Evolutionary conservation across 805 yeast genomes (phyloP).

Genomic region (Saturnispora zaruensis): DNA sequence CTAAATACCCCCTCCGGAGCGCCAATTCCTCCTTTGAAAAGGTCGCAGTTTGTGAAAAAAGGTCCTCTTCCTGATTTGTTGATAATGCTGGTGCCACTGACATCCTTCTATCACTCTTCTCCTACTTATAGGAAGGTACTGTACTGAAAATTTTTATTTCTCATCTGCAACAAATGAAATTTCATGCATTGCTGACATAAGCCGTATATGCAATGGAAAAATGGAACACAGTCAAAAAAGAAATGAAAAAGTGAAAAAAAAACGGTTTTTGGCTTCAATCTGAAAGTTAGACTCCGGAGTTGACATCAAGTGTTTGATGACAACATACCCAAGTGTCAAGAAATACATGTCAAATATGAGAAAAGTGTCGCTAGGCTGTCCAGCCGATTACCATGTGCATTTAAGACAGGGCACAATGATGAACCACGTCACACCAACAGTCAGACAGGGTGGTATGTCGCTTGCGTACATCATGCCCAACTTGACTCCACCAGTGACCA

Average conservation of each 20-base stretch:
- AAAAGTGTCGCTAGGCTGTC: slow-evolving; percentile 39
- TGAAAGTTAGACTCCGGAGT: background rate
- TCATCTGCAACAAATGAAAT: background rate
- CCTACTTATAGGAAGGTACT: background rate
- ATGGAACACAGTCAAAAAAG: background rate
- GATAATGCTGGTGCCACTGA: slow-evolving; percentile 53
- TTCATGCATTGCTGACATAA: background rate
- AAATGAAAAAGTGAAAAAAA: background rate
- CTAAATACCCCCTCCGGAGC: slow-evolving; percentile 20
- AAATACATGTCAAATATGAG: slow-evolving; percentile 4
- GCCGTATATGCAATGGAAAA: background rate
- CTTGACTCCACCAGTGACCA: slow-evolving; percentile 83
- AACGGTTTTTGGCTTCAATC: background rate
- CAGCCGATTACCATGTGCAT: slow-evolving; percentile 95
- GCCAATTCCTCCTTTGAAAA: slow-evolving; percentile 21
- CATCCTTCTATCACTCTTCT: background rate
- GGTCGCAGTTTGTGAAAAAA: slow-evolving; percentile 31
- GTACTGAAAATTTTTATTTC: background rate
- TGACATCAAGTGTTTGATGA: background rate
- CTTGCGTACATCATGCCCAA: slow-evolving; percentile 96
- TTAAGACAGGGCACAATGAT: slow-evolving; percentile 91
- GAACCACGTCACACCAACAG: slow-evolving; percentile 84
- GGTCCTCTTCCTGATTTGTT: slow-evolving; percentile 57
- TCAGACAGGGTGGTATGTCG: slow-evolving; percentile 82
- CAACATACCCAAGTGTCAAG: slow-evolving; percentile 1